Evolutionary conservation across 169 alveolate species (phyloP).

Genomic region (Plasmodium ovale): DNA sequence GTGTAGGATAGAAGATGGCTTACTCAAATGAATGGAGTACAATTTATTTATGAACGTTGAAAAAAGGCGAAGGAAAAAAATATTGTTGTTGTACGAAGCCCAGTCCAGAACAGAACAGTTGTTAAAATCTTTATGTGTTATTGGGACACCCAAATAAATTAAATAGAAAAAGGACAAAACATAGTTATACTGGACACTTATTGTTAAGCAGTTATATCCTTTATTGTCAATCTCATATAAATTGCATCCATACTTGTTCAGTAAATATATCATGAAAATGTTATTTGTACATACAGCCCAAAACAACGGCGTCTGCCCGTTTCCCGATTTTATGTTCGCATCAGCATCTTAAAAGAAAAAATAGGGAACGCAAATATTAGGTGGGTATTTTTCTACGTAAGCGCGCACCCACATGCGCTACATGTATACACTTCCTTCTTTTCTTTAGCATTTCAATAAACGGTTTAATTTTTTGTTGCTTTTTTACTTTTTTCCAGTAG

Average conservation of each 20-base stretch:
- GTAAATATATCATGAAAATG: slow-evolving; percentile 48
- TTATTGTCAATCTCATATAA: slow-evolving; percentile 45
- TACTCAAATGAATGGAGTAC: slow-evolving; percentile 6
- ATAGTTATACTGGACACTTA: slow-evolving; percentile 44
- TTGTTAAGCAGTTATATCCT: slow-evolving; percentile 65
- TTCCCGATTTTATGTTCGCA: slow-evolving; percentile 17
- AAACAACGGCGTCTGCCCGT: slow-evolving; percentile 53
- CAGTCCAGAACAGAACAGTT: slow-evolving; percentile 43
- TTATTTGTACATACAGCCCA: slow-evolving; percentile 69
- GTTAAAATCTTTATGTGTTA: slow-evolving; percentile 51
- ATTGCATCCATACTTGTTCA: slow-evolving; percentile 34
- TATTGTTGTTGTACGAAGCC: slow-evolving; percentile 61
- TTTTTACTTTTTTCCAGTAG: slow-evolving; percentile 53
- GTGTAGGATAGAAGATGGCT: slow-evolving; percentile 30
- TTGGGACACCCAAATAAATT: slow-evolving; percentile 11
- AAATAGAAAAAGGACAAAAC: slow-evolving; percentile 43
- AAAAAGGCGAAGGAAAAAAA: slow-evolving; percentile 59
- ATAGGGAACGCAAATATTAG: too few relatives aligned
- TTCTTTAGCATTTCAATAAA: too few relatives aligned
- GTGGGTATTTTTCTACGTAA: background rate
- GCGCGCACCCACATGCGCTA: background rate
- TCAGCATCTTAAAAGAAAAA: slow-evolving; percentile 33
- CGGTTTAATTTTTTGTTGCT: background rate
- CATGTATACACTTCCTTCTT: background rate
- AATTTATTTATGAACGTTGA: slow-evolving; percentile 34